phyloP scores from a whole-genome alignment of 208 protist species.

The Porcisia deanei region DNA sequence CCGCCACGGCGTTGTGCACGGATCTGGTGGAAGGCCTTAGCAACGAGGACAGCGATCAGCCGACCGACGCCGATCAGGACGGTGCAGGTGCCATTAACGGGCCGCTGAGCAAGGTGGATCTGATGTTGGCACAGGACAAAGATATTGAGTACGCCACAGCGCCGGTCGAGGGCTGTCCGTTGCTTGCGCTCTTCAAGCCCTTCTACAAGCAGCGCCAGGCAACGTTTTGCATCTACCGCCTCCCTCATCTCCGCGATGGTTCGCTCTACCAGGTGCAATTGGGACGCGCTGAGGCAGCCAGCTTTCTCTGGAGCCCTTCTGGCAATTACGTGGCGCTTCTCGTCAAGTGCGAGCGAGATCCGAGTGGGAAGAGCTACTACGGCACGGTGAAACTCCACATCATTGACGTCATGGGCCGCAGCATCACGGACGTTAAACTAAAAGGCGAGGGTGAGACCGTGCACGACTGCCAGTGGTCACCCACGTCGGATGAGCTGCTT shows the following conservation, averaged over 20 bases:
- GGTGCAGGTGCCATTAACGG: slow-evolving; percentile 9
- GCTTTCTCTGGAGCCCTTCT: slow-evolving; percentile 63
- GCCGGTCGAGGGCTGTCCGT: slow-evolving; percentile 44
- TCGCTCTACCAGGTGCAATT: slow-evolving; percentile 67
- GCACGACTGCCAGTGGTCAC: slow-evolving; percentile 89
- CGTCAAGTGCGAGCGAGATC: slow-evolving; percentile 82
- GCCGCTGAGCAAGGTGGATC: slow-evolving; percentile 67
- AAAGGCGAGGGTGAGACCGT: slow-evolving; percentile 71
- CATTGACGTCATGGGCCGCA: slow-evolving; percentile 69
- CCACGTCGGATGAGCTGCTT: slow-evolving; percentile 76
- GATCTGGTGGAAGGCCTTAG: slow-evolving; percentile 10
- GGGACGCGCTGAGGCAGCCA: slow-evolving; percentile 68
- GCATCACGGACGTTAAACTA: slow-evolving; percentile 69
- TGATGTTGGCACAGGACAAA: slow-evolving; percentile 80
- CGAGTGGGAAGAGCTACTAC: slow-evolving; percentile 91
- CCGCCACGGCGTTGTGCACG: slow-evolving; percentile 8
- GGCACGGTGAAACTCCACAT: slow-evolving; percentile 77
- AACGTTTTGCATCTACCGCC: slow-evolving; percentile 65
- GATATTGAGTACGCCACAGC: slow-evolving; percentile 71
- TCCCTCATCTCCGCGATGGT: slow-evolving; percentile 70
- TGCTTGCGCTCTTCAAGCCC: slow-evolving; percentile 84
- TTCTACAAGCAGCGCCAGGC: slow-evolving; percentile 79
- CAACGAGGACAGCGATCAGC: slow-evolving; percentile 12
- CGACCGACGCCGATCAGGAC: neutral
- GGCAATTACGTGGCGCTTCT: slow-evolving; percentile 72